phyloP scores from a whole-genome alignment of 1,284 basidiomycete genomes.

The Ganoderma sinense region DNA sequence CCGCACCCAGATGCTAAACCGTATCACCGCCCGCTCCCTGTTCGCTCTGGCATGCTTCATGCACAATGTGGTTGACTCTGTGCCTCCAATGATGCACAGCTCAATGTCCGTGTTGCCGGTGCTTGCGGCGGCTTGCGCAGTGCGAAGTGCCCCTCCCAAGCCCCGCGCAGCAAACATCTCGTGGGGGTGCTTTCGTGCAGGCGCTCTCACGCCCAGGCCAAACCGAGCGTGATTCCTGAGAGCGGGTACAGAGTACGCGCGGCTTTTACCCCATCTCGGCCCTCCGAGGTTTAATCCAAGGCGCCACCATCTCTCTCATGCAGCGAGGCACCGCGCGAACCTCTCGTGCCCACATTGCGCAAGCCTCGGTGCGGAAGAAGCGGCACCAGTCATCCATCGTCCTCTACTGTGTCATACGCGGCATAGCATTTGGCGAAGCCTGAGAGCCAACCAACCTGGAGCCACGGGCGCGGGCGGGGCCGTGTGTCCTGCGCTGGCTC shows the following conservation, averaged over 20 bases:
- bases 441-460: slow-evolving; percentile 1
- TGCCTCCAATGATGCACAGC: slow-evolving; percentile 1
- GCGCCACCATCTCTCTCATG: slow-evolving; percentile 16
- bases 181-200: slow-evolving; percentile 11
- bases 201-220: slow-evolving; percentile 23
- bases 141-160: background rate
- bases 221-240: background rate
- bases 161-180: background rate
- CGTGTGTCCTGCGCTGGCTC: background rate
- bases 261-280: slow-evolving; percentile 25
- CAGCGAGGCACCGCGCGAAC: slow-evolving; percentile 28
- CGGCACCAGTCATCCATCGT: slow-evolving; percentile 14
- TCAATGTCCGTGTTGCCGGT: background rate
- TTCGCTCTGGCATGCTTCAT: background rate
- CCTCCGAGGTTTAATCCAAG: slow-evolving; percentile 18
- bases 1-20: slow-evolving; percentile 3
- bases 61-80: slow-evolving; percentile 5
- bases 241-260: slow-evolving; percentile 7
- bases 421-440: background rate
- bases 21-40: background rate
- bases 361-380: slow-evolving; percentile 26
- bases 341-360: slow-evolving; percentile 13
- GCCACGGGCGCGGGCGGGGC: slow-evolving; percentile 11
- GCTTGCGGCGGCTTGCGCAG: background rate
- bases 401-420: background rate